Percentiles rank a stretch among this genome's conserved stretches.
phyloP scores from a whole-genome alignment of 768 basidiomycete species.

The Collybia nuda region DNA sequence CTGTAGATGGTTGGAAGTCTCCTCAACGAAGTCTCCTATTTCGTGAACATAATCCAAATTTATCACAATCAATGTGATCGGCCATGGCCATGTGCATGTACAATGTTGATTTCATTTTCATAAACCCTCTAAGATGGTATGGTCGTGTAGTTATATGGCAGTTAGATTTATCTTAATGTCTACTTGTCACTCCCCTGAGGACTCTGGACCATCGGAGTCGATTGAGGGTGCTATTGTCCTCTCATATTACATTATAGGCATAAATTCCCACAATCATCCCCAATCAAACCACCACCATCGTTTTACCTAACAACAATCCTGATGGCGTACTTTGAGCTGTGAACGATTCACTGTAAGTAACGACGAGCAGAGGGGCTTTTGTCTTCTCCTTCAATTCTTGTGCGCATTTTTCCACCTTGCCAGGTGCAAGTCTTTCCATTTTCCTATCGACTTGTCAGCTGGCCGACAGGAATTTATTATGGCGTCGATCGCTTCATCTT shows the following conservation, averaged over 20 bases:
- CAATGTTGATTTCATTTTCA: too few species aligned
- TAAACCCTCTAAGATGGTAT: too few species aligned
- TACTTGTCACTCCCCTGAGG: too few species aligned
- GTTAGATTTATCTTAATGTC: too few species aligned
- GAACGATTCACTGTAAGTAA: slow-evolving; percentile 1
- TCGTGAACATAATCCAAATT: too few species aligned
- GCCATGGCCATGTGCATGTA: too few species aligned
- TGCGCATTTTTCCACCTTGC: slow-evolving; percentile 29
- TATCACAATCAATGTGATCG: too few species aligned
- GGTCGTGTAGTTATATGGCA: too few species aligned
- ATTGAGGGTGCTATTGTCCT: too few species aligned
- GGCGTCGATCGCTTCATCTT: slow-evolving; percentile 25
- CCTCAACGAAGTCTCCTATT: too few species aligned
- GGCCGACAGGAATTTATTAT: slow-evolving; percentile 16
- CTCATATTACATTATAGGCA: neutral
- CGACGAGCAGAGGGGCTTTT: slow-evolving; percentile 10
- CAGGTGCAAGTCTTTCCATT: slow-evolving; percentile 39
- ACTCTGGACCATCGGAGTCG: too few species aligned
- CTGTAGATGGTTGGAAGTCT: too few species aligned
- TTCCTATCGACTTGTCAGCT: slow-evolving; percentile 17
- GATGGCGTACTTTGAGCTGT: neutral
- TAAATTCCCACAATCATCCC: slow-evolving; percentile 6
- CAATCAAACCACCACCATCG: slow-evolving; percentile 3
- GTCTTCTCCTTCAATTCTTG: neutral
- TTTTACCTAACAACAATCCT: slow-evolving; percentile 12